Conservation (phyloP, 306 rosid genomes). For the Trichosanthes truncata region DNA sequence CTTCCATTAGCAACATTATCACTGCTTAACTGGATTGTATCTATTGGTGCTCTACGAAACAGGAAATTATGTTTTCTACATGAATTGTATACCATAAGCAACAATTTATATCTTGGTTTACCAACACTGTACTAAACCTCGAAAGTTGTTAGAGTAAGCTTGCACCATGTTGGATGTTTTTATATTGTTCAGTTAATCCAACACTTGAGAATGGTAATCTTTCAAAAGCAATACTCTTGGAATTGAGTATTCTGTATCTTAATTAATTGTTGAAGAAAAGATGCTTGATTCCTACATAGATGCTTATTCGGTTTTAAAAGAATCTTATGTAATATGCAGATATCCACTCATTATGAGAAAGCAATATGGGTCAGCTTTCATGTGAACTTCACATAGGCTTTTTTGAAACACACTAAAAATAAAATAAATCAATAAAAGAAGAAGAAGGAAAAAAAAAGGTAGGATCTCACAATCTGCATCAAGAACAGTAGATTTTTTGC, state of each 20-base stretch:
- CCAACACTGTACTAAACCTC: background rate
- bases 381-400: conserved; percentile 6
- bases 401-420: background rate
- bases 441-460: background rate
- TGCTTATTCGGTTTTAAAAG: background rate
- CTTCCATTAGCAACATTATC: background rate
- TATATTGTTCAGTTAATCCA: background rate
- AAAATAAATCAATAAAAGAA: background rate
- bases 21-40: background rate
- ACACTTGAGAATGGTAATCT: background rate
- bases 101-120: background rate
- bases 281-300: background rate
- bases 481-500: background rate
- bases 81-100: background rate
- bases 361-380: conserved; percentile 3
- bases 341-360: background rate
- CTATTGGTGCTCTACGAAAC: background rate
- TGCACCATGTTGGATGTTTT: background rate
- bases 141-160: background rate
- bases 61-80: background rate
- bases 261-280: background rate
- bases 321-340: background rate
- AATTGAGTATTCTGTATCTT: background rate
- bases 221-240: background rate
- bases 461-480: background rate